Evolutionary conservation across 169 alveolate species (phyloP).

Genomic region (Cryptosporidium xiaoi): DNA sequence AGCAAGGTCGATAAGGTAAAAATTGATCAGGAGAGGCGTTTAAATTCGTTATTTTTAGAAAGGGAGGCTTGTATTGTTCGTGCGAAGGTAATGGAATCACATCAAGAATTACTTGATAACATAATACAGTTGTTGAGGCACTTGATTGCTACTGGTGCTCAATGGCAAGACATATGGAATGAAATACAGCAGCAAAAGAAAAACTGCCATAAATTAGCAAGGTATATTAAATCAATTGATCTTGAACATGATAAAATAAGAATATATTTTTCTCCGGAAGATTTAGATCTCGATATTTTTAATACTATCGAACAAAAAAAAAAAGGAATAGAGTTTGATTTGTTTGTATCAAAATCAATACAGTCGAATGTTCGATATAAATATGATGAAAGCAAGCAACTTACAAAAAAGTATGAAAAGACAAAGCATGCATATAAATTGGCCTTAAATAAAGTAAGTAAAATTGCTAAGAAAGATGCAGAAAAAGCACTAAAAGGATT

Average conservation of each 20-base stretch:
- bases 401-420: slow-evolving; percentile 87
- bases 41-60: slow-evolving; percentile 81
- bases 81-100: slow-evolving; percentile 83
- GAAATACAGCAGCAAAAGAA: slow-evolving; percentile 89
- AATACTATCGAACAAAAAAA: slow-evolving; percentile 60
- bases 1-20: slow-evolving; percentile 87
- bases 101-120: slow-evolving; percentile 85
- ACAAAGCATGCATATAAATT: slow-evolving; percentile 88
- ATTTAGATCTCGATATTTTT: slow-evolving; percentile 25
- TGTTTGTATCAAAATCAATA: slow-evolving; percentile 81
- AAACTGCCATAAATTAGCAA: slow-evolving; percentile 89
- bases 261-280: slow-evolving; percentile 59
- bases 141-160: slow-evolving; percentile 87
- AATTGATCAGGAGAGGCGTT: slow-evolving; percentile 89
- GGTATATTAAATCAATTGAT: slow-evolving; percentile 84
- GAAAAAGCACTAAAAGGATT: slow-evolving; percentile 76
- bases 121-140: slow-evolving; percentile 81
- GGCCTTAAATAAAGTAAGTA: slow-evolving; percentile 91
- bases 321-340: slow-evolving; percentile 78
- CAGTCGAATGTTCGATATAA: slow-evolving; percentile 88
- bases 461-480: slow-evolving; percentile 85
- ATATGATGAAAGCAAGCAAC: slow-evolving; percentile 86
- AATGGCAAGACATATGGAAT: slow-evolving; percentile 91
- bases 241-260: slow-evolving; percentile 74
- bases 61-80: slow-evolving; percentile 83